Base-by-base conservation (phyloP, 2,329 filamentous ascomycete genomes). In the Fusarium proliferatum region DNA sequence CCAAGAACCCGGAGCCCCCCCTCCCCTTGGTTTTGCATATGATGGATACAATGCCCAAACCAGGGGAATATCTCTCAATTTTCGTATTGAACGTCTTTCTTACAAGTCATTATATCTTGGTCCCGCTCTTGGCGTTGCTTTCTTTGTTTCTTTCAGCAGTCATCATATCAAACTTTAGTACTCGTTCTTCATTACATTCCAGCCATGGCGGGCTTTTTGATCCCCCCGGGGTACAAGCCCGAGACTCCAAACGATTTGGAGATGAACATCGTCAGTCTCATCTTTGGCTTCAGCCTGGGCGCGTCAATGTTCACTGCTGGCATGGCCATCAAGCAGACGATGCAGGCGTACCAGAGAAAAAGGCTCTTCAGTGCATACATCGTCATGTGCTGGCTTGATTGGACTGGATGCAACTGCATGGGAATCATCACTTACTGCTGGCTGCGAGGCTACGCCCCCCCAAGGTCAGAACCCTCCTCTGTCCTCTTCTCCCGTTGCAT, bases 311-410 rank as follows among this genome's bases (percentile, higher is more conserved):
- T 73, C n/a, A 72, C 69, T 28, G 61, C 61, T 28, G 34, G 61
- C 16, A 57, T 57, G 61, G 69, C 65, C 10, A 43, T 49, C 28
- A 42, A 57, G 13, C 71, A 69, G 58, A 51, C 64, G 21, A 26
- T 34, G 12, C 42, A 53, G 13, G 69, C 69, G 8, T 64, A 72
- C 17, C 57, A 28, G 33, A 63, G 71, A 11, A 28, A 48, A 26
- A 69, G 23, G 16, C 61, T 49, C 3, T 72, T 72, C 38, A 55
- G 52, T 8, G 65, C 69, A 10, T 73, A 73, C 39, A 72, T 70
- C 9, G 51, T 73, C 16, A 72, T 73, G 69, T 72, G 69, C 42
- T 73, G 71, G 69, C 55, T 73, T 10, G 71, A 72, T 11, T 72
- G 71, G 71, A 69, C 42, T 43, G 71, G 71, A 19, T 72, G 71